Conservation (phyloP, 352 stramenopile genomes). For the Phytophthora uliginosa region DNA sequence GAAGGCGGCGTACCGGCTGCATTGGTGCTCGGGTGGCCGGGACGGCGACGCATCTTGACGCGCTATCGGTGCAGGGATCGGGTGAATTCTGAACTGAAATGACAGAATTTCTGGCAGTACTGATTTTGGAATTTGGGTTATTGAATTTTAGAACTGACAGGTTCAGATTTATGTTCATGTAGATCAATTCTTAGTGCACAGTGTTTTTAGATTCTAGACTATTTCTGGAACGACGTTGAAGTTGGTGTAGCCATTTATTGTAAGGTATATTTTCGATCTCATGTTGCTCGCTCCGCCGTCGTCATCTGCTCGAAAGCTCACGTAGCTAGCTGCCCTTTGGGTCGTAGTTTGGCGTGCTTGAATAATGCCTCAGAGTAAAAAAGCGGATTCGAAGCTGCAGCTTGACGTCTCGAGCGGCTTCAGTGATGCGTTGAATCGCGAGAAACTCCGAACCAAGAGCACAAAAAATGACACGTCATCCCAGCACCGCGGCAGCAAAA, state of each 20-base stretch:
- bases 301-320: neutral
- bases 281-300: neutral
- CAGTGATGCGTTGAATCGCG: slow-evolving; percentile 41
- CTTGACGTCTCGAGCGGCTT: slow-evolving; percentile 32
- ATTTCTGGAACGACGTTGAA: slow-evolving; percentile 3
- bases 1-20: slow-evolving; percentile 21
- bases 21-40: slow-evolving; percentile 30
- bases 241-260: slow-evolving; percentile 9
- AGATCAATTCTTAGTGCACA: too few relatives aligned
- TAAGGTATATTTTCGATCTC: slow-evolving; percentile 3
- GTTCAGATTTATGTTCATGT: too few relatives aligned
- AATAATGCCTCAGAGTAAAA: slow-evolving; percentile 10
- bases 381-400: slow-evolving; percentile 26
- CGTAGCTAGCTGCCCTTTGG: neutral
- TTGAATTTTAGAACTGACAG: neutral
- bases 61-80: neutral
- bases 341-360: neutral
- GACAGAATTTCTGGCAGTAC: neutral
- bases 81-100: slow-evolving; percentile 1
- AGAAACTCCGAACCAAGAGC: slow-evolving; percentile 13
- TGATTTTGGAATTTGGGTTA: neutral
- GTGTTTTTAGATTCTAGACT: too few relatives aligned
- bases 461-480: neutral
- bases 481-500: slow-evolving; percentile 22
- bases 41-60: slow-evolving; percentile 44